phyloP scores from a whole-genome alignment of 2,329 filamentous ascomycete genomes.

The Rutstroemia sp. region DNA sequence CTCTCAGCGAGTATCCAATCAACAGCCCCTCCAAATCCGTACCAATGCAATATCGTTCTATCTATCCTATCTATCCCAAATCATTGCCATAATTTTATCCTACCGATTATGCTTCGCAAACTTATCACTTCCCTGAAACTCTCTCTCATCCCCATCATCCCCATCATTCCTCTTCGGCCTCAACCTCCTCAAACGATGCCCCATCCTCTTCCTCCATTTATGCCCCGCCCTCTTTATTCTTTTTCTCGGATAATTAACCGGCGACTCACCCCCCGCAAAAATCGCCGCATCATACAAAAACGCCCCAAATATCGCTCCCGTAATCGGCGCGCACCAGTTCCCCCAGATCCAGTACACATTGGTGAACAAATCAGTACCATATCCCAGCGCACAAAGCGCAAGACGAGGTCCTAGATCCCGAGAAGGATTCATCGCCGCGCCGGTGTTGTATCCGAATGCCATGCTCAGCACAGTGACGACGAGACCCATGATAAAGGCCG shows the following conservation, averaged over 20 bases:
- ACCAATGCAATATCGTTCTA: too few relatives aligned
- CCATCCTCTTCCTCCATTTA: conserved; percentile 37
- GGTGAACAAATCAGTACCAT: conserved; percentile 34
- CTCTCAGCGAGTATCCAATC: too few relatives aligned
- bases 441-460: conserved; percentile 40
- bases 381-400: conserved; percentile 38
- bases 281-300: conserved; percentile 45
- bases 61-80: too few relatives aligned
- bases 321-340: conserved; percentile 33
- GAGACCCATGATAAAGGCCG: conserved; percentile 41
- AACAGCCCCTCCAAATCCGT: background rate
- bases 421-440: conserved; percentile 40
- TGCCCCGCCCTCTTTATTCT: conserved; percentile 33
- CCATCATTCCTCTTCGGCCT: background rate
- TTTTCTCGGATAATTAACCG: conserved; percentile 42
- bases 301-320: conserved; percentile 36
- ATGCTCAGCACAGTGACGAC: conserved; percentile 32
- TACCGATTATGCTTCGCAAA: background rate
- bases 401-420: conserved; percentile 44
- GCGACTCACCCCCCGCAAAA: conserved; percentile 43
- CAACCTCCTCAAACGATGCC: conserved; percentile 12
- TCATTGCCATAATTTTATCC: too few relatives aligned
- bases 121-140: background rate
- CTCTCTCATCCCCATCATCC: background rate
- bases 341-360: conserved; percentile 37